Conservation (phyloP, 345 rosid genomes). For the Kernera saxatilis region DNA sequence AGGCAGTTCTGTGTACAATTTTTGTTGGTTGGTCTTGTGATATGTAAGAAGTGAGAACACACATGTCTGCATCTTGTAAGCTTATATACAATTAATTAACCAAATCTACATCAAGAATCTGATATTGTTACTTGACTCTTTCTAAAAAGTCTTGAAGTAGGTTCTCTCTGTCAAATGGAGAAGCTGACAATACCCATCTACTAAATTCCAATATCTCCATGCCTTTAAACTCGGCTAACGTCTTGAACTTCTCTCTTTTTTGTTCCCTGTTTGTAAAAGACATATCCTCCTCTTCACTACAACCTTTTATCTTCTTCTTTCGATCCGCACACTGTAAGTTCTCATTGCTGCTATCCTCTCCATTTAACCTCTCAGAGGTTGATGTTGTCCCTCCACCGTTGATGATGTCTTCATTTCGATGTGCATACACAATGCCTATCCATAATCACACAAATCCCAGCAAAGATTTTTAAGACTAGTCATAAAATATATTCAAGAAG, state of each 20-base stretch:
- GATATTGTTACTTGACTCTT: background rate
- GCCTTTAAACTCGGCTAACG: constrained; percentile 54
- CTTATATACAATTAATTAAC: background rate
- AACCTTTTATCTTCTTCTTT: constrained; percentile 21
- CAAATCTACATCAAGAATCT: background rate
- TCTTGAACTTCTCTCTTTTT: constrained; percentile 47
- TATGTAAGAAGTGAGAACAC: constrained; percentile 5
- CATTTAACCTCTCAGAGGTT: constrained; percentile 2
- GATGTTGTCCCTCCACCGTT: constrained; percentile 32
- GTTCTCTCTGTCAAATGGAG: constrained; percentile 41
- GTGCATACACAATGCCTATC: constrained; percentile 70
- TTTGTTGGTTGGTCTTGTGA: background rate
- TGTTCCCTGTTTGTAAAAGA: constrained; percentile 27
- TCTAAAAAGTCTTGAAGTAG: constrained; percentile 43
- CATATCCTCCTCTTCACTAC: constrained; percentile 19
- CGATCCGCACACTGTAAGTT: background rate
- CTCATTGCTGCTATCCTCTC: constrained; percentile 11
- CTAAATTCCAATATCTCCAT: constrained; percentile 69
- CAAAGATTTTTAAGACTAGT: background rate
- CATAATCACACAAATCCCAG: background rate
- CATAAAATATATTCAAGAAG: background rate
- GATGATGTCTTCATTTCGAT: constrained; percentile 63
- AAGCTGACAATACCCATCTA: constrained; percentile 64
- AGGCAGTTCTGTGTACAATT: background rate
- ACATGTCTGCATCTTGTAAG: constrained; percentile 1